phyloP scores from a whole-genome alignment of 2,329 filamentous ascomycete genomes.

The Penicillium sp. region DNA sequence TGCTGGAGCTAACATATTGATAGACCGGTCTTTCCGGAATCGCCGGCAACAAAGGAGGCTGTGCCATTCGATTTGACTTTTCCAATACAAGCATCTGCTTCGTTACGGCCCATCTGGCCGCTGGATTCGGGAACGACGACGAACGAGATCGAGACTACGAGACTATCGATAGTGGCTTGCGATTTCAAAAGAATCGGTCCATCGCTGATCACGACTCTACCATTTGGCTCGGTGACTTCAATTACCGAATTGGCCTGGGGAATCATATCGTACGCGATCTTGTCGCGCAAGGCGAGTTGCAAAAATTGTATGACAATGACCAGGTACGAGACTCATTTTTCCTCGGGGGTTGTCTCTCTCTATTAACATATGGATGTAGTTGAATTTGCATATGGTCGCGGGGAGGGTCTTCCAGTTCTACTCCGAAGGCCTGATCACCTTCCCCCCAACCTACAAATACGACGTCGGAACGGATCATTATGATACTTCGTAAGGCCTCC shows the following conservation, averaged over 20 bases:
- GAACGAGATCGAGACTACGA: slow-evolving; percentile 92
- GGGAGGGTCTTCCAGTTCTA: slow-evolving; percentile 89
- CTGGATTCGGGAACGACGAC: slow-evolving; percentile 95
- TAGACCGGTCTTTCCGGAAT: slow-evolving; percentile 89
- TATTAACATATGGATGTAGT: slow-evolving; percentile 33
- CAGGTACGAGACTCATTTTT: slow-evolving; percentile 57
- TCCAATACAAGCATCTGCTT: slow-evolving; percentile 92
- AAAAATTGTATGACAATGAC: slow-evolving; percentile 84
- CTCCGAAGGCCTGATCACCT: slow-evolving; percentile 83
- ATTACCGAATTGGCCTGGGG: slow-evolving; percentile 88
- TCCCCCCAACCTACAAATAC: slow-evolving; percentile 94
- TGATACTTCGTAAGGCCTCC: slow-evolving; percentile 73
- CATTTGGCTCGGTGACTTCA: slow-evolving; percentile 97
- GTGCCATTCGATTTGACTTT: slow-evolving; percentile 93
- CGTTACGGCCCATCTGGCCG: slow-evolving; percentile 93
- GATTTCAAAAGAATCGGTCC: slow-evolving; percentile 85
- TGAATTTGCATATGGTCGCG: slow-evolving; percentile 95
- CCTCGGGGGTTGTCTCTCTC: background rate
- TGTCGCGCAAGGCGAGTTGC: slow-evolving; percentile 71
- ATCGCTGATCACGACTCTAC: slow-evolving; percentile 92
- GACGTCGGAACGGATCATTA: slow-evolving; percentile 86
- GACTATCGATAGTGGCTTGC: slow-evolving; percentile 81
- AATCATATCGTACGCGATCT: slow-evolving; percentile 76
- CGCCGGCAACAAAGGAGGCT: slow-evolving; percentile 96
- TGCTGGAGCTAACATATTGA: slow-evolving; percentile 30